phyloP scores from a whole-genome alignment of 352 stramenopile species.

The Phytophthora pistaciae region DNA sequence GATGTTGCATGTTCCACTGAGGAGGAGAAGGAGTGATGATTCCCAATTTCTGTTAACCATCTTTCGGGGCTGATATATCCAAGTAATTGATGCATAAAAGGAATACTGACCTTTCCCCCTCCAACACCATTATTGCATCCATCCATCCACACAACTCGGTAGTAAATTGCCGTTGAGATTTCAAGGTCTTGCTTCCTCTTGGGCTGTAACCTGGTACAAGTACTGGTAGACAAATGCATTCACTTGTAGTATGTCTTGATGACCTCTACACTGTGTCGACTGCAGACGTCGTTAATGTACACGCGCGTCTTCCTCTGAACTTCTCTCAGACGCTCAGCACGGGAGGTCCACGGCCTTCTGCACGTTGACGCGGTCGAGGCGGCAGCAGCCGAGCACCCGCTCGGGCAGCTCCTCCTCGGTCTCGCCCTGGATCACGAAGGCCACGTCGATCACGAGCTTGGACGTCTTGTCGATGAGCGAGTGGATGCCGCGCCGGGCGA shows the following conservation, averaged over 20 bases:
- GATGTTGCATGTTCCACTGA: neutral
- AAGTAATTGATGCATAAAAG: constrained; percentile 83
- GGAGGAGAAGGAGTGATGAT: constrained; percentile 76
- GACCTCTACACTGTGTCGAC: neutral
- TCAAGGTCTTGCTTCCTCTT: neutral
- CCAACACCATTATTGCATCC: constrained; percentile 12
- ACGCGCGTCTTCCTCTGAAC: neutral
- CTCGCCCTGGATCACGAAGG: constrained; percentile 89
- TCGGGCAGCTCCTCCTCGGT: constrained; percentile 89
- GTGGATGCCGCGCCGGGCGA: constrained; percentile 83
- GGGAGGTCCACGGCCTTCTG: constrained; percentile 67
- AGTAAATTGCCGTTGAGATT: neutral
- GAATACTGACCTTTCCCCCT: constrained; percentile 81
- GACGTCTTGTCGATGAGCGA: constrained; percentile 81
- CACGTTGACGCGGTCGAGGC: constrained; percentile 80
- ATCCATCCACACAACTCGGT: neutral
- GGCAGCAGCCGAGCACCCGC: constrained; percentile 85
- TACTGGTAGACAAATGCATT: neutral
- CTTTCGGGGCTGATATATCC: constrained; percentile 92
- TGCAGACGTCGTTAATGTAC: constrained; percentile 18
- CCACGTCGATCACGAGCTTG: constrained; percentile 88
- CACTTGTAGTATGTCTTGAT: neutral
- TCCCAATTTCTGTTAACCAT: constrained; percentile 88
- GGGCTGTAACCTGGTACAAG: neutral
- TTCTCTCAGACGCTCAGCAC: constrained; percentile 17